Conservation (phyloP, 352 stramenopile species). For the Thalassiosira sp. region DNA sequence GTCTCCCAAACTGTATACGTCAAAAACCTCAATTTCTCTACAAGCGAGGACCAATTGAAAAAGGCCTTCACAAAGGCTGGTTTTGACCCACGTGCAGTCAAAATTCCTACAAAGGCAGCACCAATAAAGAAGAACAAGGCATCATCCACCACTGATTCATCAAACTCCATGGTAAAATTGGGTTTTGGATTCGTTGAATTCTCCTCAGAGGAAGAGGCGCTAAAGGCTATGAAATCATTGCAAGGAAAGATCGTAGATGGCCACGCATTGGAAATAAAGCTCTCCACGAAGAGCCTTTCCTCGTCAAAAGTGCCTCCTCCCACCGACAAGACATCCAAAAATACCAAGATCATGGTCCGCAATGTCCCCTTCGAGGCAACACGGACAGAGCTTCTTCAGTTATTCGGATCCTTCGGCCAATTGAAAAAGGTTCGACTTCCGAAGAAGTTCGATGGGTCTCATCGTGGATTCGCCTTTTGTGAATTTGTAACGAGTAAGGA, state of each 20-base stretch:
- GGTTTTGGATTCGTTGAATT: slow-evolving; percentile 99
- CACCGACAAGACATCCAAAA: slow-evolving; percentile 61
- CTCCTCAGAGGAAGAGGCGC: slow-evolving; percentile 85
- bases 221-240: slow-evolving; percentile 84
- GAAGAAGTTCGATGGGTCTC: slow-evolving; percentile 97
- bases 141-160: slow-evolving; percentile 8
- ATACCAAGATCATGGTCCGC: slow-evolving; percentile 96
- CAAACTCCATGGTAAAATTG: slow-evolving; percentile 89
- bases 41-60: slow-evolving; percentile 88
- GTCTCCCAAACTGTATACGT: slow-evolving; percentile 88
- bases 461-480: slow-evolving; percentile 98
- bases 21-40: slow-evolving; percentile 99
- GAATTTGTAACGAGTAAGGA: slow-evolving; percentile 97
- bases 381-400: slow-evolving; percentile 93
- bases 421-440: slow-evolving; percentile 97
- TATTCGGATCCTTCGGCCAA: slow-evolving; percentile 96
- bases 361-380: slow-evolving; percentile 99
- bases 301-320: slow-evolving; percentile 33
- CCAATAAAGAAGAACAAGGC: slow-evolving; percentile 49
- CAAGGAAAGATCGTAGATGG: slow-evolving; percentile 91
- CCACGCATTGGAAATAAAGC: slow-evolving; percentile 92
- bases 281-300: slow-evolving; percentile 89
- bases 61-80: slow-evolving; percentile 64
- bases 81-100: slow-evolving; percentile 63
- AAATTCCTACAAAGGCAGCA: slow-evolving; percentile 75